phyloP scores from a whole-genome alignment of 2,329 filamentous ascomycete species.

The Trichoderma sp. region DNA sequence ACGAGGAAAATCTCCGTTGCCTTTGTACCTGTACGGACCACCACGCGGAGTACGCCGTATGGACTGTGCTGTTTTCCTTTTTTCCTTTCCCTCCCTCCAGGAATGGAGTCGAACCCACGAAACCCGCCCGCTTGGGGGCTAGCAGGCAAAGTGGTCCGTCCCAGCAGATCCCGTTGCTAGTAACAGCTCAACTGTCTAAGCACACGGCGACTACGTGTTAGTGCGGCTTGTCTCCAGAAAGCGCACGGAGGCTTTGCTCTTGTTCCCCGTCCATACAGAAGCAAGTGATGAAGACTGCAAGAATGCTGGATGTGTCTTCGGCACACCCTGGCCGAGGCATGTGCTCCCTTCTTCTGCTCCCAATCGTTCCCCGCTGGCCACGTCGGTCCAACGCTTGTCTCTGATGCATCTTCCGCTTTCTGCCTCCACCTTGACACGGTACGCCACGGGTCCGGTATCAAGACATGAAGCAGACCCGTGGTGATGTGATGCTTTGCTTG shows the following conservation, averaged over 20 bases:
- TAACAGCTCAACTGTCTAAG: slow-evolving; percentile 6
- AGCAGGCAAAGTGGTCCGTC: slow-evolving; percentile 12
- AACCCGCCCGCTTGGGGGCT: slow-evolving; percentile 5
- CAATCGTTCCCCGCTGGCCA: slow-evolving; percentile 17
- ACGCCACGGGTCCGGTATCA: neutral
- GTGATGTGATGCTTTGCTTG: neutral
- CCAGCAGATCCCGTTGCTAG: slow-evolving; percentile 17
- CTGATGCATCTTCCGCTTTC: neutral
- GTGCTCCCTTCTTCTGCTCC: slow-evolving; percentile 10
- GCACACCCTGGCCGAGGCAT: slow-evolving; percentile 11
- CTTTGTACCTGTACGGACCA: neutral
- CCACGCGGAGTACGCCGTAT: neutral
- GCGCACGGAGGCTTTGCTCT: neutral
- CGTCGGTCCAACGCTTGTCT: slow-evolving; percentile 15
- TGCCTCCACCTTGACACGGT: slow-evolving; percentile 1
- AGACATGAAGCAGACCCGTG: neutral
- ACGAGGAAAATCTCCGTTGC: neutral
- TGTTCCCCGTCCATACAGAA: neutral
- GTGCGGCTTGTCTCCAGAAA: slow-evolving; percentile 5
- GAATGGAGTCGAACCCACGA: neutral
- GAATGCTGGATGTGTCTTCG: neutral
- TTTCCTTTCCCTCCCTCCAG: neutral
- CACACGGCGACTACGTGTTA: slow-evolving; percentile 16
- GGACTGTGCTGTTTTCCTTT: neutral
- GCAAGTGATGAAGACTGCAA: neutral